These are phyloP conservation scores for Adenanthera pavonina DNA, from an alignment of 306 rosid genomes.

Conservation along the genomic window DNA sequence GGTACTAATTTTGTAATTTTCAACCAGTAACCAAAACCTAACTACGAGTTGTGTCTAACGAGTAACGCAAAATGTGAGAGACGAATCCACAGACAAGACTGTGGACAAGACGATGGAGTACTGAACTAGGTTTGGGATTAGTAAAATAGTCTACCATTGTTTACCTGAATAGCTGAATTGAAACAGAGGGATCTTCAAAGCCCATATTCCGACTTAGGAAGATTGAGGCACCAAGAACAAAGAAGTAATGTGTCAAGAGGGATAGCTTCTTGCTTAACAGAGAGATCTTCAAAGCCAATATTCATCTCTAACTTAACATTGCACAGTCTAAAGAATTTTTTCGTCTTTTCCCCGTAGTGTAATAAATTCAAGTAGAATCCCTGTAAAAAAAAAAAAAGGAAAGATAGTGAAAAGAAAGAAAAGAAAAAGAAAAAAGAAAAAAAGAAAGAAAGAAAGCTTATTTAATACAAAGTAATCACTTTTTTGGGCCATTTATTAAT, in stretches of 20 bases:
- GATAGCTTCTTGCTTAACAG: not conserved
- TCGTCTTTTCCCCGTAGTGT: too few relatives aligned
- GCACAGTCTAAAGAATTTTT: too few relatives aligned
- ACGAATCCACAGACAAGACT: constrained; percentile 72
- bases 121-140: not conserved
- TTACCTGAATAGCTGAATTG: not conserved
- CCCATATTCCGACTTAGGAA: not conserved
- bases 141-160: not conserved
- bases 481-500: too few relatives aligned
- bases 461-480: too few relatives aligned
- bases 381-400: too few relatives aligned
- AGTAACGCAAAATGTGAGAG: not conserved
- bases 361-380: too few relatives aligned
- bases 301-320: too few relatives aligned
- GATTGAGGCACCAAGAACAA: too few relatives aligned
- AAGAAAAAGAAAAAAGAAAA: too few relatives aligned
- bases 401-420: too few relatives aligned
- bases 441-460: too few relatives aligned
- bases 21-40: not conserved
- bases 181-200: not conserved
- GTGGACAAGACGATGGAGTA: constrained; percentile 50
- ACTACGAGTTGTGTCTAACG: not conserved
- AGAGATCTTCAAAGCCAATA: too few relatives aligned
- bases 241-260: not conserved
- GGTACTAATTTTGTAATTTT: not conserved